Base-by-base conservation (phyloP, 495 filamentous ascomycete genomes). In the Penicillium nucicola region DNA sequence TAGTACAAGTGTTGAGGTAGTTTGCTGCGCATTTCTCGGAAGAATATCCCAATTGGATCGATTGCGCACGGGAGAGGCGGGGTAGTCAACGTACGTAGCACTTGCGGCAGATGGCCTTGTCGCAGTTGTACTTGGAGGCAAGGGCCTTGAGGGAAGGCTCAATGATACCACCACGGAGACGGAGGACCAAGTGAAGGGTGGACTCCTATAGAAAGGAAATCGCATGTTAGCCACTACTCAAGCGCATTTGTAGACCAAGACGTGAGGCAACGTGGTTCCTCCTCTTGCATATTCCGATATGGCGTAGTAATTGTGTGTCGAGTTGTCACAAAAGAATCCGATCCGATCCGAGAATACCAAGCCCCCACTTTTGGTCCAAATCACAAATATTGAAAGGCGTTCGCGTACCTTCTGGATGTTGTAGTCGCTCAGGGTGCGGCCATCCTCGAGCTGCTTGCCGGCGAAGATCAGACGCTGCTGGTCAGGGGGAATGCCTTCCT, bases 51-150 rank as follows among this genome's bases (percentile, higher is more conserved):
- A 33, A n/a, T 4, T 23, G 15, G 2, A 15, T 41, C 13, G 31
- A 22, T 15, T 17, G 22, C 22, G 38, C 33, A 36, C 31, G 33
- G 12, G 30, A 18, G 28, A 14, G n/a, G 22, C 43, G 20, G 57
- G 52, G 42, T 39, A 17, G 30, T 46, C 12, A 42, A 84, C 85
- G 61, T 81, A 91, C 88, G 75, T 96, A 97, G 86, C 92, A 98
- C 85, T 98, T 97, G 80, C 93, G 92, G 88, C 93, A 98, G 77
- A 98, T 96, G 84, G 89, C 89, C 88, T 98, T 98, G 56, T 98
- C 93, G 87, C 92, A 97, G 83, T 98, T 98, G 85, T 91, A 97
- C 82, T 96, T 97, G 79, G 84, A 88, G 60, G 93, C 93, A 57
- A 98, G 86, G 52, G 90, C 95, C 85, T 98, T 98, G 65, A 98